Evolutionary conservation across 257 asterid species (phyloP), one percentile per base, ranked within the genome.

Genomic region (Primulina huaijiensis): DNA sequence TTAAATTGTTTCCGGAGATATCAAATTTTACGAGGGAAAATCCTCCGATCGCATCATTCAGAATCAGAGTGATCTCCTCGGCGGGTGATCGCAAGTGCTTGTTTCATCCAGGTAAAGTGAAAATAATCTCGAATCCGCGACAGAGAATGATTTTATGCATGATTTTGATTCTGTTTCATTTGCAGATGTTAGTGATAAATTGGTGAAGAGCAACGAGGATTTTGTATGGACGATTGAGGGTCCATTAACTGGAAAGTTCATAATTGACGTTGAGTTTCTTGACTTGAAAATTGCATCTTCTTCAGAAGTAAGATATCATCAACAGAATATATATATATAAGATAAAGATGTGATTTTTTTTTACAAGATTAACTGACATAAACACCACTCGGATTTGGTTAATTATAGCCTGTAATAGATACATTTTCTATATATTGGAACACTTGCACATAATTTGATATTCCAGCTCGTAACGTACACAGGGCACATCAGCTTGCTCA

Each of bases 261-360:
- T 90, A 79, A 87, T 93, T 21, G 97, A 93, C 68, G 86, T 93
- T 14, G 97, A 93, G 82, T 93, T 93, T 71, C 92, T 93, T 73
- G 99, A 93, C 82, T 82, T 93, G 34, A 93, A 93, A 82, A 80
- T 83, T 50, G 77, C 87, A 37, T 82, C 94, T 21, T 82, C 94
- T 21, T 80, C 85, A 16, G 78, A 82, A 61, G 98, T 92, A 92
- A 77, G 82, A 43, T 73, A 9, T 31, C 35, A 64, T 50, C 20
- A 46, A 3, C 35, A 2, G 4, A 31, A 31, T 31, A 31, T 31
- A 31, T 31, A 31, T 3, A 3, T 23, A 23, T 23, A 23, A 23
- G 25, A 23, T 23, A 23, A 21, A 21, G 23, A 21, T 21, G 23
- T 21, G 23, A 21, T 21, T 21, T 21, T 27, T 27, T 27, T 27